Conservation (phyloP, 768 basidiomycete genomes). For the Botryobasidium botryosum region DNA sequence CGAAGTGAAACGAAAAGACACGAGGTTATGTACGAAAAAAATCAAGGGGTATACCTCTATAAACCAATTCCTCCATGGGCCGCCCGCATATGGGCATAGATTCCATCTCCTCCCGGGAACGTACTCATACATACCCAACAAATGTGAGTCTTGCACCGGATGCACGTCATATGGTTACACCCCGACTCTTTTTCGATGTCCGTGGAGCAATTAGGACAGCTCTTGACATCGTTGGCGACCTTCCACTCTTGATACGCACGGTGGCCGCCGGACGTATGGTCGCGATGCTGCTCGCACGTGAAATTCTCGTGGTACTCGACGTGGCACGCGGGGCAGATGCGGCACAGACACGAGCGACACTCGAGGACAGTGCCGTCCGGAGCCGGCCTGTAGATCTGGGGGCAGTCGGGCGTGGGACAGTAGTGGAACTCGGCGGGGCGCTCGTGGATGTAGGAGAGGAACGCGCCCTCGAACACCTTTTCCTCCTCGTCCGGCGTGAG, state of each 20-base stretch:
- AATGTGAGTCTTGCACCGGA: constrained; percentile 53
- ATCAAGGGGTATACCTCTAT: neutral
- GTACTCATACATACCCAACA: constrained; percentile 68
- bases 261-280: constrained; percentile 21
- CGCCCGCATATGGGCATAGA: constrained; percentile 63
- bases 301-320: constrained; percentile 47
- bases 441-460: constrained; percentile 41
- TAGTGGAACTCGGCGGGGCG: constrained; percentile 46
- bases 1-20: too few relatives aligned
- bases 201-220: constrained; percentile 53
- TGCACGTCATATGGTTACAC: constrained; percentile 75
- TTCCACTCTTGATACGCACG: constrained; percentile 49
- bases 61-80: constrained; percentile 41
- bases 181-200: constrained; percentile 58
- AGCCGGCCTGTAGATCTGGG: constrained; percentile 48
- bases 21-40: too few relatives aligned
- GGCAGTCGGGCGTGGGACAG: constrained; percentile 69
- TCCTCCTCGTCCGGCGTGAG: constrained; percentile 38
- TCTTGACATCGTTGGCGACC: constrained; percentile 44
- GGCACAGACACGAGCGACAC: constrained; percentile 51
- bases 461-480: constrained; percentile 38
- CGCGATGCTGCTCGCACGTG: constrained; percentile 34
- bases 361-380: constrained; percentile 35
- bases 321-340: constrained; percentile 51
- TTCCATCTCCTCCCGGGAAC: constrained; percentile 40